These are phyloP conservation scores for Sequoia sempervirens DNA, from an alignment of 75 land plant species.

Conservation along the genomic window DNA sequence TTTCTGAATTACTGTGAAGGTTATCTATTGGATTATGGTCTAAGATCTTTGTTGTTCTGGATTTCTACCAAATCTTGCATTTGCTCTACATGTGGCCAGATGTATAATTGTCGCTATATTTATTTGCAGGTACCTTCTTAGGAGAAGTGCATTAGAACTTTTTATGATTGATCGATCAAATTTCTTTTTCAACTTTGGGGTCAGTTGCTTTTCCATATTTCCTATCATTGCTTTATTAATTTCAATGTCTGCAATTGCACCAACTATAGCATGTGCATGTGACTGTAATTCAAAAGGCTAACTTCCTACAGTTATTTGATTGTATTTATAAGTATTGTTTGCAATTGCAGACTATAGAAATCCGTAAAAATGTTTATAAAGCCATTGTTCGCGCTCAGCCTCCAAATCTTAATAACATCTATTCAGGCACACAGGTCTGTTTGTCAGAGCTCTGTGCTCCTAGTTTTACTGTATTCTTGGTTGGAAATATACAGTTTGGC, in stretches of 20 bases:
- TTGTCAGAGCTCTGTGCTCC: not conserved
- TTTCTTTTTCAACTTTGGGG: slow-evolving; percentile 96
- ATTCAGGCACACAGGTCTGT: slow-evolving; percentile 90
- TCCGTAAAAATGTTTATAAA: slow-evolving; percentile 73
- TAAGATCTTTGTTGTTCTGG: not conserved
- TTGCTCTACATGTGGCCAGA: not conserved
- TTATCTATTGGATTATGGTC: not conserved
- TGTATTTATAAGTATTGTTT: slow-evolving; percentile 7
- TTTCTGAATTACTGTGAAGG: not conserved
- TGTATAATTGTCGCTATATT: not conserved
- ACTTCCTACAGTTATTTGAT: not conserved
- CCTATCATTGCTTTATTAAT: not conserved
- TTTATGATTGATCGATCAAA: slow-evolving; percentile 97
- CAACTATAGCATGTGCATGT: not conserved
- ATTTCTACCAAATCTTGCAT: not conserved
- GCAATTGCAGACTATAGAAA: slow-evolving; percentile 56
- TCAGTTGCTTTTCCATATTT: slow-evolving; percentile 13
- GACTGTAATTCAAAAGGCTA: not conserved
- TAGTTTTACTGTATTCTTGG: not conserved
- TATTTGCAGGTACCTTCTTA: slow-evolving; percentile 71
- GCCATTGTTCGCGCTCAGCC: slow-evolving; percentile 95
- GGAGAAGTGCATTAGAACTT: slow-evolving; percentile 94
- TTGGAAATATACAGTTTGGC: not conserved
- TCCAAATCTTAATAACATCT: slow-evolving; percentile 82
- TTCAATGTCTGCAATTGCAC: not conserved